Percentiles rank a stretch among this genome's conserved stretches.
Evolutionary conservation across 345 rosid genomes (phyloP).

Genomic region (Citrus sinensis): DNA sequence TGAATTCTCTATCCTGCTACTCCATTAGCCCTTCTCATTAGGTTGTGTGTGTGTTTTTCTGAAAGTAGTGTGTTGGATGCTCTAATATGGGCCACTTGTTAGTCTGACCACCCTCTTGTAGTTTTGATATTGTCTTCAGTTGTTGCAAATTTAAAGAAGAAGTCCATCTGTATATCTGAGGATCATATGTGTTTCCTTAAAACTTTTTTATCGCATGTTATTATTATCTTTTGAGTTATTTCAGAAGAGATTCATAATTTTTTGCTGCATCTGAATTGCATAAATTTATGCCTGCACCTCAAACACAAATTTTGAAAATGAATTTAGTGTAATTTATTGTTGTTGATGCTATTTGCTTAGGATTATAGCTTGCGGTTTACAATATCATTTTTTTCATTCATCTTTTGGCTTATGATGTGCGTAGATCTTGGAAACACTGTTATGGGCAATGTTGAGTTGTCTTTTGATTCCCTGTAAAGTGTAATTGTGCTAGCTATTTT

Average conservation of each 20-base stretch:
- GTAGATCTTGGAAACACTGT: not conserved
- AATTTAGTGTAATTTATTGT: not conserved
- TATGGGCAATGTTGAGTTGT: constrained; percentile 3
- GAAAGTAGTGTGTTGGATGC: not conserved
- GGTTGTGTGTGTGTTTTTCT: not conserved
- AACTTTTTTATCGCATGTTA: not conserved
- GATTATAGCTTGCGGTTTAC: not conserved
- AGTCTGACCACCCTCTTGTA: not conserved
- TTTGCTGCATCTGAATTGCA: not conserved
- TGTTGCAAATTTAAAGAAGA: not conserved
- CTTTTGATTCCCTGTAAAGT: constrained; percentile 4
- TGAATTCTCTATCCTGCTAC: not conserved
- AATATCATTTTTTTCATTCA: not conserved
- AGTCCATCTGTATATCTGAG: not conserved
- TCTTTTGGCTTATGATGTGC: constrained; percentile 4
- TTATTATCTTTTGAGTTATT: not conserved
- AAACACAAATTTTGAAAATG: not conserved
- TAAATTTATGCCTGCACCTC: constrained; percentile 4
- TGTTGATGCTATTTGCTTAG: not conserved
- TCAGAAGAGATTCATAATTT: not conserved
- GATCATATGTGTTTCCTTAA: not conserved
- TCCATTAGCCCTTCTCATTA: not conserved
- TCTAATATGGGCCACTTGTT: not conserved
- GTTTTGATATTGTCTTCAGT: not conserved
- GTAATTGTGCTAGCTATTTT: constrained; percentile 22